Conservation (phyloP, 768 basidiomycete genomes). For the Suillus hirtellus region DNA sequence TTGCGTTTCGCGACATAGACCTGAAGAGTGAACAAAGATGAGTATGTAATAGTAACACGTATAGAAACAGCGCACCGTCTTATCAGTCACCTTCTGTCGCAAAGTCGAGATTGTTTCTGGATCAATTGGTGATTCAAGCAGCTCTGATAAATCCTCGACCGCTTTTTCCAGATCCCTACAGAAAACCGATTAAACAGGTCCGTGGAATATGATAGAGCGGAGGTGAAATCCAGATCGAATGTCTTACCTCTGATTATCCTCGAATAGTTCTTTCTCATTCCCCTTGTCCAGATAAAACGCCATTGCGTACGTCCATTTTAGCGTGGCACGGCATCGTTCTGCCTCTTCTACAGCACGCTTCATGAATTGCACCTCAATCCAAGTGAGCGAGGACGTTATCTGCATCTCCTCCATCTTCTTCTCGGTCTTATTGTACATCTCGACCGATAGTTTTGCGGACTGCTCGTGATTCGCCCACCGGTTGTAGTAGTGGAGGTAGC, state of each 20-base stretch:
- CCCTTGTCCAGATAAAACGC: conserved; percentile 91
- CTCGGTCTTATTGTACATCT: conserved; percentile 93
- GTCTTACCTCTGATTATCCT: conserved; percentile 89
- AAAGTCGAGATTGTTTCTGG: conserved; percentile 77
- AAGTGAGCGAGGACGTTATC: conserved; percentile 84
- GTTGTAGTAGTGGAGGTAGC: conserved; percentile 99
- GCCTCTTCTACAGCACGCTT: conserved; percentile 96
- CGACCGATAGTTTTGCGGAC: conserved; percentile 93
- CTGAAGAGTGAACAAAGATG: conserved; percentile 31
- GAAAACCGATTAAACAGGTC: conserved; percentile 10
- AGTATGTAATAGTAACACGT: not conserved
- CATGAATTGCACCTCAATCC: conserved; percentile 99
- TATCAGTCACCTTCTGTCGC: conserved; percentile 93
- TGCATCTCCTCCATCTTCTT: conserved; percentile 99
- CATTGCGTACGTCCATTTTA: conserved; percentile 99
- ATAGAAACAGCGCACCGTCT: conserved; percentile 60
- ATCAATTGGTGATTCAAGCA: conserved; percentile 91
- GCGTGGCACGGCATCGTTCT: conserved; percentile 86
- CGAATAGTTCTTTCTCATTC: conserved; percentile 93
- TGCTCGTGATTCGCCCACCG: conserved; percentile 99
- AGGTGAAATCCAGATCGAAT: conserved; percentile 6
- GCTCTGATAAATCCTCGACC: conserved; percentile 91
- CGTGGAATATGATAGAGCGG: not conserved
- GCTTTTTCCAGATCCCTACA: conserved; percentile 88
- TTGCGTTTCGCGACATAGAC: conserved; percentile 97